A percentile compares a stretch with the other conserved stretches of the same genome.
These are phyloP conservation scores for Litchi chinensis DNA, from an alignment of 345 rosid species.

Conservation along the genomic window DNA sequence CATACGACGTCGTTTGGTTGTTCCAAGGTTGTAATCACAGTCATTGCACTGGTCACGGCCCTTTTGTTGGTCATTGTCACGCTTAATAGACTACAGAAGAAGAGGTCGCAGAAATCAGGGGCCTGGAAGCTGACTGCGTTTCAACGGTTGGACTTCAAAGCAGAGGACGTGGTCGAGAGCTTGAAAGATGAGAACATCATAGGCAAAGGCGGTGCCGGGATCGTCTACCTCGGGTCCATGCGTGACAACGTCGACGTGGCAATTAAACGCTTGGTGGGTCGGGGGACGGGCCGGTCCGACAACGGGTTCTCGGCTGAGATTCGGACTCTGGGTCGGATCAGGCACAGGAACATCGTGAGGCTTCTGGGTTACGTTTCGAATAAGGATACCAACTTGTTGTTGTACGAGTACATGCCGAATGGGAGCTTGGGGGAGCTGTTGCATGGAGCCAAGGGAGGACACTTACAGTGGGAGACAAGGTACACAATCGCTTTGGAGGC, in stretches of 20 bases:
- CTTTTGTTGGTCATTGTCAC: slow-evolving; percentile 47
- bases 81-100: slow-evolving; percentile 50
- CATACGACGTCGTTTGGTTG: slow-evolving; percentile 39
- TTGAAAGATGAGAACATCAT: slow-evolving; percentile 86
- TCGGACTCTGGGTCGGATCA: slow-evolving; percentile 76
- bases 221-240: slow-evolving; percentile 87
- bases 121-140: slow-evolving; percentile 88
- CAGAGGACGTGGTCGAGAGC: slow-evolving; percentile 79
- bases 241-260: slow-evolving; percentile 69
- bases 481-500: slow-evolving; percentile 73
- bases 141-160: slow-evolving; percentile 74
- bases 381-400: slow-evolving; percentile 76
- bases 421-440: slow-evolving; percentile 90
- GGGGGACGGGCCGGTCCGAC: slow-evolving; percentile 61
- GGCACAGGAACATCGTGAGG: slow-evolving; percentile 86
- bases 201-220: slow-evolving; percentile 95
- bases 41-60: slow-evolving; percentile 42
- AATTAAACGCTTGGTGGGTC: slow-evolving; percentile 71
- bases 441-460: slow-evolving; percentile 87
- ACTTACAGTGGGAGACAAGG: slow-evolving; percentile 81
- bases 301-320: slow-evolving; percentile 95
- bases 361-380: slow-evolving; percentile 79
- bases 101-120: slow-evolving; percentile 43
- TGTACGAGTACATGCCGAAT: slow-evolving; percentile 87
- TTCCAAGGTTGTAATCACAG: slow-evolving; percentile 46